Evolutionary conservation across 2,329 filamentous ascomycete genomes (phyloP).

Genomic region (Hymenoscyphus infarciens): DNA sequence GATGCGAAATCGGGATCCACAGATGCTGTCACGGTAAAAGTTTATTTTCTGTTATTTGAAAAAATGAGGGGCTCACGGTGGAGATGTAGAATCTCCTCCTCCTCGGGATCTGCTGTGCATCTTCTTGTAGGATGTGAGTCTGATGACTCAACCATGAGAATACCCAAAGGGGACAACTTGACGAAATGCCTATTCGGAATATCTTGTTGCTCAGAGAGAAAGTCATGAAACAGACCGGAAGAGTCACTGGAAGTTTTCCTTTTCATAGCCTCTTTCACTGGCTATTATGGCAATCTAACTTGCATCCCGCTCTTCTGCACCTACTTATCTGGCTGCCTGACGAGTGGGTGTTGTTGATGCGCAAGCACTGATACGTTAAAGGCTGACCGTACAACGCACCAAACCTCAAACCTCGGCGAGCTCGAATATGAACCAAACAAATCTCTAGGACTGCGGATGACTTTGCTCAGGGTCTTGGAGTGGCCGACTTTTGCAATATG

Average conservation of each 20-base stretch:
- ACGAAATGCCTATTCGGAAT: background rate
- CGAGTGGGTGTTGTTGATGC: constrained; percentile 3
- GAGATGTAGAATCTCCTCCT: background rate
- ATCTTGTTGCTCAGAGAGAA: background rate
- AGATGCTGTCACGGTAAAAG: background rate
- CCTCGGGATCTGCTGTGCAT: constrained; percentile 6
- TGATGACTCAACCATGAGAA: constrained; percentile 5
- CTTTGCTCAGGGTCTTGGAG: background rate
- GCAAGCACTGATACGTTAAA: constrained; percentile 19
- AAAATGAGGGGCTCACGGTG: background rate
- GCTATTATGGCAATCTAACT: background rate
- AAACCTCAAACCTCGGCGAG: constrained; percentile 2
- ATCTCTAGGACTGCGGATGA: constrained; percentile 13
- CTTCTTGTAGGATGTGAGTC: background rate
- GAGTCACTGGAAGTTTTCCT: background rate
- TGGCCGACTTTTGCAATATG: constrained; percentile 7
- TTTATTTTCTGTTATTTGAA: background rate
- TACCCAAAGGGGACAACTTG: background rate
- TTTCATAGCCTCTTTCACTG: background rate
- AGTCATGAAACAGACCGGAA: background rate
- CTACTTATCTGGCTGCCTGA: constrained; percentile 9
- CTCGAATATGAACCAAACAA: constrained; percentile 2
- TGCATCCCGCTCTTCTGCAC: constrained; percentile 16
- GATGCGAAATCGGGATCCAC: background rate
- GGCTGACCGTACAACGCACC: constrained; percentile 4